Evolutionary conservation across 768 basidiomycete species (phyloP).

Genomic region (Kwoniella newhampshirensis): DNA sequence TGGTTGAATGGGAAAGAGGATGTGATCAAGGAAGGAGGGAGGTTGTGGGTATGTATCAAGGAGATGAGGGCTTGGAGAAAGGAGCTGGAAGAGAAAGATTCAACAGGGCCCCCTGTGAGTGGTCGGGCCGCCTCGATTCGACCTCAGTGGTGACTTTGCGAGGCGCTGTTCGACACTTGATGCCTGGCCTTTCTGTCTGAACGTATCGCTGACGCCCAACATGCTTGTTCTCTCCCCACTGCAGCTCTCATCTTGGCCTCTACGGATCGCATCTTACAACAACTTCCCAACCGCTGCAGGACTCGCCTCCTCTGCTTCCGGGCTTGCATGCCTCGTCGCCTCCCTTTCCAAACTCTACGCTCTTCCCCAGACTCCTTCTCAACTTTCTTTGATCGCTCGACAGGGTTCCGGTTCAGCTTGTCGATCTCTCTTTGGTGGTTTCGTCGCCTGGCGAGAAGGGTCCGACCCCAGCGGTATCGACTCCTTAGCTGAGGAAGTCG

Average conservation of each 20-base stretch:
- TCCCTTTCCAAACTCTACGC: conserved; percentile 84
- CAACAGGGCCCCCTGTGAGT: conserved; percentile 66
- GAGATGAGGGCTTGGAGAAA: conserved; percentile 80
- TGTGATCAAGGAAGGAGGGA: conserved; percentile 74
- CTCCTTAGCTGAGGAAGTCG: conserved; percentile 83
- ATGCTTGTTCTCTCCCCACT: too few relatives aligned
- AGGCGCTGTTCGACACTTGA: not conserved
- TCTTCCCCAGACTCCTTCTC: conserved; percentile 72
- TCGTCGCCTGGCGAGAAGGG: conserved; percentile 92
- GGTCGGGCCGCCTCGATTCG: not conserved
- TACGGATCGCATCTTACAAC: conserved; percentile 93
- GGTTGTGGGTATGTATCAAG: conserved; percentile 77
- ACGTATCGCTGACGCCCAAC: too few relatives aligned
- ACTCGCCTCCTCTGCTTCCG: conserved; percentile 93
- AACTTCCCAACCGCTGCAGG: conserved; percentile 99
- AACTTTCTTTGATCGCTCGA: conserved; percentile 88
- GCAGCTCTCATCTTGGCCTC: conserved; percentile 68
- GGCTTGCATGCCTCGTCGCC: conserved; percentile 89
- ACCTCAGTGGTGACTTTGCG: not conserved
- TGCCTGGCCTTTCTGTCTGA: not conserved
- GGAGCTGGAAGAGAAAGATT: conserved; percentile 69
- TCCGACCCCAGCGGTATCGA: conserved; percentile 68
- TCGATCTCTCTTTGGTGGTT: conserved; percentile 94
- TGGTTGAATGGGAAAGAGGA: conserved; percentile 97
- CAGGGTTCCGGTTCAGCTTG: conserved; percentile 98